Percentiles rank a stretch among this genome's conserved stretches.
Conservation (phyloP, 2,329 filamentous ascomycete genomes). For the Beauveria medogensis region DNA sequence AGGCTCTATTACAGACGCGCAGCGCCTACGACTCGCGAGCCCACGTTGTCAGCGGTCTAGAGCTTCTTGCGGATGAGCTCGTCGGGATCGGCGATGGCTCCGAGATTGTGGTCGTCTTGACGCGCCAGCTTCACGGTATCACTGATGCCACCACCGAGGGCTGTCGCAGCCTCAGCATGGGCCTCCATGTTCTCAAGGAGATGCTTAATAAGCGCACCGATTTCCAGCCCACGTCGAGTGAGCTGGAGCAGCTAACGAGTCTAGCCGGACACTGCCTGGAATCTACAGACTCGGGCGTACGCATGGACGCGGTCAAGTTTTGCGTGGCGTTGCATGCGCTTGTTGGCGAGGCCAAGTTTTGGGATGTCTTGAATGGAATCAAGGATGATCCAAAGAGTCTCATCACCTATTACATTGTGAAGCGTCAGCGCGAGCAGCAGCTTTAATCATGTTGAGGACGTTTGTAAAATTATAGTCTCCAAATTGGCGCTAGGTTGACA, state of each 20-base stretch:
- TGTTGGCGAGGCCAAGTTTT: conserved; percentile 56
- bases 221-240: conserved; percentile 42
- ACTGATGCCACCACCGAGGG: conserved; percentile 37
- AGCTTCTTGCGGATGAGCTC: conserved; percentile 65
- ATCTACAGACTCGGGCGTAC: conserved; percentile 52
- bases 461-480: background rate
- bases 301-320: conserved; percentile 73
- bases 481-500: background rate
- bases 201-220: conserved; percentile 43
- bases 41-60: conserved; percentile 66
- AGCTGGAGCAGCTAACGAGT: conserved; percentile 42
- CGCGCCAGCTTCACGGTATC: conserved; percentile 34
- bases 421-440: conserved; percentile 49
- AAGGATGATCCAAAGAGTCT: conserved; percentile 68
- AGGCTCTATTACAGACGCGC: conserved; percentile 57
- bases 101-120: conserved; percentile 50
- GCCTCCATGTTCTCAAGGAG: conserved; percentile 53
- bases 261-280: conserved; percentile 51
- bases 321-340: conserved; percentile 62
- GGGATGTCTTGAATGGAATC: conserved; percentile 55
- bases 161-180: conserved; percentile 51
- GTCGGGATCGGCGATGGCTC: conserved; percentile 55
- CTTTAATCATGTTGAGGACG: background rate
- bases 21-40: conserved; percentile 58
- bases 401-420: conserved; percentile 75